Percentiles rank a stretch among this genome's conserved stretches.
Conservation (phyloP, 2,329 filamentous ascomycete genomes). For the Hypomyces perniciosus region DNA sequence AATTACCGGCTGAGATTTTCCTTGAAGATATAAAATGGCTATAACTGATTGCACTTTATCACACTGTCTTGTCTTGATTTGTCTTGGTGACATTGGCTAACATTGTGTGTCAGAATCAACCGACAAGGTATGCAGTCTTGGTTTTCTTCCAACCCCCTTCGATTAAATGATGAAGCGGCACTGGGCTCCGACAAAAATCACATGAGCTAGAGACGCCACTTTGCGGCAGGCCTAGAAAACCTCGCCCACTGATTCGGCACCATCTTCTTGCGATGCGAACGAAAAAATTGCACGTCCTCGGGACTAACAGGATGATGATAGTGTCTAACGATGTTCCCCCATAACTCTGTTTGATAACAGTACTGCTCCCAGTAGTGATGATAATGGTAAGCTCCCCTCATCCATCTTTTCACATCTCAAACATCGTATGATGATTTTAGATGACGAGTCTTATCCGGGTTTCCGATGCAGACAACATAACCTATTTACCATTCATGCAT, state of each 20-base stretch:
- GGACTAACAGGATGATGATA: constrained; percentile 6
- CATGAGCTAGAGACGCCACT: constrained; percentile 80
- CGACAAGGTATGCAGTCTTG: constrained; percentile 31
- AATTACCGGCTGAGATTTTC: constrained; percentile 92
- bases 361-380: not conserved
- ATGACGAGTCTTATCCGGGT: constrained; percentile 76
- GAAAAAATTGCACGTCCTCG: not conserved
- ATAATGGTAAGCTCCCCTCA: not conserved
- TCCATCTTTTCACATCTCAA: not conserved
- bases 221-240: constrained; percentile 99
- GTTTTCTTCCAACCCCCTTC: constrained; percentile 14
- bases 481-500: constrained; percentile 70
- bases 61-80: constrained; percentile 2
- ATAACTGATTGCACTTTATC: constrained; percentile 57
- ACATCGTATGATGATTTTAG: constrained; percentile 42
- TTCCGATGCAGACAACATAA: constrained; percentile 63
- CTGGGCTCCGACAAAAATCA: constrained; percentile 78
- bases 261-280: constrained; percentile 1
- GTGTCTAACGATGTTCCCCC: constrained; percentile 11
- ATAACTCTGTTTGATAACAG: not conserved
- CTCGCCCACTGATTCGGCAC: constrained; percentile 79
- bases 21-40: constrained; percentile 83
- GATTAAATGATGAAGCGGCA: constrained; percentile 78
- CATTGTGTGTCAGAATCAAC: constrained; percentile 16
- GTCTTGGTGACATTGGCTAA: constrained; percentile 25